phyloP scores from a whole-genome alignment of 345 rosid genomes.

The Microcos paniculata region DNA sequence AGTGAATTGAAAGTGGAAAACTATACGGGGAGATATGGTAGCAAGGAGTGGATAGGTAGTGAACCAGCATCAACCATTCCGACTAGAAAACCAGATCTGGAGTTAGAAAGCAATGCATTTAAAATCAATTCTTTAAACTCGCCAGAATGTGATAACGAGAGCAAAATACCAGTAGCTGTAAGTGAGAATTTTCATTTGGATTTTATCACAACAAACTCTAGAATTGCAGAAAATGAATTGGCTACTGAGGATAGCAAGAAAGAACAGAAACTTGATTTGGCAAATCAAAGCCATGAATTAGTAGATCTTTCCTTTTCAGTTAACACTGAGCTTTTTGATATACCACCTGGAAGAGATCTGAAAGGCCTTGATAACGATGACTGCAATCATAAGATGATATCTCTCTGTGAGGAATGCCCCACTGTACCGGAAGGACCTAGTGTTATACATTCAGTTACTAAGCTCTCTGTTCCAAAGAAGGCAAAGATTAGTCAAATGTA shows the following conservation, averaged over 20 bases:
- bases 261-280: slow-evolving; percentile 23
- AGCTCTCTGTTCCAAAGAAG: slow-evolving; percentile 24
- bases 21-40: slow-evolving; percentile 1
- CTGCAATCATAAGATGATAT: slow-evolving; percentile 24
- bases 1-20: slow-evolving; percentile 10
- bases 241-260: slow-evolving; percentile 21
- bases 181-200: slow-evolving; percentile 15
- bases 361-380: slow-evolving; percentile 24
- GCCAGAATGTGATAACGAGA: slow-evolving; percentile 27
- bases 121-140: neutral
- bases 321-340: slow-evolving; percentile 12
- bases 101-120: slow-evolving; percentile 18
- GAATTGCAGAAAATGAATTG: slow-evolving; percentile 18
- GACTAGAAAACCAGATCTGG: slow-evolving; percentile 19
- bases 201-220: slow-evolving; percentile 1
- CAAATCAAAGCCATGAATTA: slow-evolving; percentile 6
- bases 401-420: slow-evolving; percentile 22
- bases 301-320: slow-evolving; percentile 16
- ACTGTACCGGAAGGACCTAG: slow-evolving; percentile 16
- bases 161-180: slow-evolving; percentile 3
- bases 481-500: slow-evolving; percentile 22
- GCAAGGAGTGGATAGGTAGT: slow-evolving; percentile 19
- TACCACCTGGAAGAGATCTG: slow-evolving; percentile 31
- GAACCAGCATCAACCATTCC: slow-evolving; percentile 22
- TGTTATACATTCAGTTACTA: slow-evolving; percentile 15